Evolutionary conservation across 805 yeast genomes (phyloP), one percentile per base, ranked within the genome.

Genomic region (Myxozyma neglecta): DNA sequence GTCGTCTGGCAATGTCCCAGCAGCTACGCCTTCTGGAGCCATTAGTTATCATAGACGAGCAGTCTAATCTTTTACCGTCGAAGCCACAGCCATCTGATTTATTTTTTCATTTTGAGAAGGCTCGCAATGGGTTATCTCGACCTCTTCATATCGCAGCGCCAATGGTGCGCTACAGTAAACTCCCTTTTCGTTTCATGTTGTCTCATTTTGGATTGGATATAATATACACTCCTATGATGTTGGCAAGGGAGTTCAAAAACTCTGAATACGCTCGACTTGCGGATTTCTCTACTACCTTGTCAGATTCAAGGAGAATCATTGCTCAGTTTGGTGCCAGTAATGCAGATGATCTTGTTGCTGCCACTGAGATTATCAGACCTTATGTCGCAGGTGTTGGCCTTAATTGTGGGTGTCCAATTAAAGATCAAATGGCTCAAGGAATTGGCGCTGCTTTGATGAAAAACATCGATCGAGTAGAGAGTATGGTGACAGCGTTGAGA

Each of bases 351-450:
- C 76, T 94, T 56, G 72, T 89, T 29, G 81, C 93, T 62, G 90
- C 93, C 71, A 90, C 90, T 3, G 90, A 88, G 56, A 85, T 94
- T 91, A 84, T 92, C n/a, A 83, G 83, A 60, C 97, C 97, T 0
- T 90, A 84, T 71, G 92, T 89, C 51, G 97, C 93, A 75, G 99
- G 96, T 0, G 85, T 94, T 46, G 97, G 98, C 0, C 80, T 94
- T 60, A 94, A 94, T 77, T 94, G 98, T 75, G 99, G 99, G 0
- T 94, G 99, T 76, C 99, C 99, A 1, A 91, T 94, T 55, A 88
- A 87, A 65, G 98, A 93, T 66, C 98, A 94, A 73, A 89, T 90
- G 13, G 80, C 96, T 48, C 97, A 91, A 73, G 99, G 98, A 29
- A 92, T 94, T 14, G 99, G 99, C 4, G 97, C 97, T 1, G 97